Evolutionary conservation across 2,329 filamentous ascomycete species (phyloP), one percentile per base, ranked within the genome.

Genomic region (Trichoderma polysporum): DNA sequence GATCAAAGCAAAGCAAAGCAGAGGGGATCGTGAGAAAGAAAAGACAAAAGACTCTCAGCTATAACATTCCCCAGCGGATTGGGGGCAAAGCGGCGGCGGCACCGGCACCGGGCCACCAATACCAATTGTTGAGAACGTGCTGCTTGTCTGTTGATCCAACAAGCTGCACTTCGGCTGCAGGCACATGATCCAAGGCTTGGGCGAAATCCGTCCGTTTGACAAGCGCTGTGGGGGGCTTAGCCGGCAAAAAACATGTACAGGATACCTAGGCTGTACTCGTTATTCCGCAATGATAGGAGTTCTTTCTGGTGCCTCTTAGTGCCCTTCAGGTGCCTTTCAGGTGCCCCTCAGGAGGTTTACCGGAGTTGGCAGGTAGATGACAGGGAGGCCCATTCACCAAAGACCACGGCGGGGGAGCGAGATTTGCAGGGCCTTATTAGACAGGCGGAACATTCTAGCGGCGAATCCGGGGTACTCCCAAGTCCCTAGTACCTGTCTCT

Each of bases 91-190:
- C 25, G 25, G 41, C 56, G 56, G 56, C 56, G 56, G 56, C 35
- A 37, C 56, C 27, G 56, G 58, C 41, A 6, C 27, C 52, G 27
- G 63, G 63, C 27, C 53, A 37, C 53, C 52, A 45, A 45, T 17
- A 19, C 41, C 41, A 58, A 65, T 66, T 66, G 63, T 66, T 66
- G 63, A 66, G 63, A 59, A 66, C 60, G 54, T 66, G 63, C 45
- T 59, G 54, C 54, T 31, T 49, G 53, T 66, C 62, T 53, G 39
- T 66, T 52, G 47, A 66, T 62, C 65, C 59, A 67, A 49, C 50
- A 67, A 62, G 50, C 58, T 35, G 58, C 41, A 5, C 45, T 52
- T 45, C 56, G 50, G 64, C 58, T 52, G 45, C 45, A 54, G 58
- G 65, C 65, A 67, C 65, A 67, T 67, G 65, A 67, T 67, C 49